phyloP scores from a whole-genome alignment of 768 basidiomycete species.

The Rhodotorula babjevae region DNA sequence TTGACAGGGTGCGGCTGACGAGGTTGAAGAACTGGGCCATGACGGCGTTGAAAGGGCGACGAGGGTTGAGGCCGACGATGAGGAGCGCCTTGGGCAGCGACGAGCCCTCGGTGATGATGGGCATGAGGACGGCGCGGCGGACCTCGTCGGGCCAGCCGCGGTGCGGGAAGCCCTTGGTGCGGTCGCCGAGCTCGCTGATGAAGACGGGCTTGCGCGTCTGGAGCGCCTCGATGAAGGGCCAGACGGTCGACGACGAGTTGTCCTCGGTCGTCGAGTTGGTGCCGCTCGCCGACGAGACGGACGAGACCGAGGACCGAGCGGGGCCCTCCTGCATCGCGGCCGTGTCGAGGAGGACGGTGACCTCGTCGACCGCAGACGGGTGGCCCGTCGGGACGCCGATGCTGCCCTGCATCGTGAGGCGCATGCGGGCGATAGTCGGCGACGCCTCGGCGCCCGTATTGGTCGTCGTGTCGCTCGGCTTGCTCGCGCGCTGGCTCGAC shows the following conservation, averaged over 20 bases:
- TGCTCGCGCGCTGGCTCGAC: neutral
- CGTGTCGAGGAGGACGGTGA: constrained; percentile 8
- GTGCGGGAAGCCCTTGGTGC: neutral
- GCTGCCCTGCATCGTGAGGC: constrained; percentile 21
- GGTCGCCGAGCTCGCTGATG: constrained; percentile 13
- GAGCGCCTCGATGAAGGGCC: constrained; percentile 35
- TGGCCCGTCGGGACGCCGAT: constrained; percentile 27
- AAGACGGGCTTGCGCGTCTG: constrained; percentile 24
- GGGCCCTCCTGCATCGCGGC: neutral
- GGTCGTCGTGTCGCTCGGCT: neutral
- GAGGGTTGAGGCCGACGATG: constrained; percentile 29
- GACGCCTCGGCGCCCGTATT: neutral
- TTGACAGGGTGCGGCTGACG: constrained; percentile 15
- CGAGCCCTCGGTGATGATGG: constrained; percentile 18
- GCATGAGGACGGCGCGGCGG: constrained; percentile 23
- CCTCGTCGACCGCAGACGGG: constrained; percentile 4
- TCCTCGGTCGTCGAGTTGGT: neutral
- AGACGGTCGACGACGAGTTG: constrained; percentile 4
- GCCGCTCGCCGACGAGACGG: neutral
- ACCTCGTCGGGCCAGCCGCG: constrained; percentile 21
- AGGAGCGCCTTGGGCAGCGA: constrained; percentile 16
- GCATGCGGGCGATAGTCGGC: neutral
- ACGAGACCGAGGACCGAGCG: neutral
- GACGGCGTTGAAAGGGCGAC: constrained; percentile 10
- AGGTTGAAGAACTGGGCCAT: constrained; percentile 20